Percentiles rank a stretch among this genome's conserved stretches.
Evolutionary conservation across 306 rosid species (phyloP).

Genomic region (Gleditsia sinensis): DNA sequence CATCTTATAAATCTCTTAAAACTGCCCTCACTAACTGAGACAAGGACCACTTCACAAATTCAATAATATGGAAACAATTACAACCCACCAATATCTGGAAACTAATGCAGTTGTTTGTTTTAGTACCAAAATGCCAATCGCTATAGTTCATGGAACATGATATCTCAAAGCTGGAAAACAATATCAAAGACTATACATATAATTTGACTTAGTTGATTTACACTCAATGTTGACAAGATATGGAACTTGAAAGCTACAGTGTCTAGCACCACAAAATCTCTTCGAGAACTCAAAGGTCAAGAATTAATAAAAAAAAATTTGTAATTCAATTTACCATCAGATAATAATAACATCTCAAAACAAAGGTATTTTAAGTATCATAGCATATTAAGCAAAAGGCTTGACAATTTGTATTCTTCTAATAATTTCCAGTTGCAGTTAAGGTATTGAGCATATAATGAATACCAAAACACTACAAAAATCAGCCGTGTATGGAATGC

Average conservation of each 20-base stretch:
- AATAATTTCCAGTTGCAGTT: conserved; percentile 1
- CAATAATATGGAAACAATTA: conserved; percentile 13
- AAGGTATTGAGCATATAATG: neutral
- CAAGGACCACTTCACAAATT: conserved; percentile 1
- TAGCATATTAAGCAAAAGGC: neutral
- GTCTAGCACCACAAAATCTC: neutral
- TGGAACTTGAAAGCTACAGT: neutral
- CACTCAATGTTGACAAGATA: neutral
- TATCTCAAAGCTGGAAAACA: neutral
- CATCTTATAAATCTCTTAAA: conserved; percentile 19
- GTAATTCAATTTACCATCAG: neutral
- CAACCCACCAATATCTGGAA: neutral
- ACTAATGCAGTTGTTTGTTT: neutral
- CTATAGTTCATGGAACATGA: neutral
- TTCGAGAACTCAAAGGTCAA: neutral
- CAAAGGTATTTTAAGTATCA: neutral
- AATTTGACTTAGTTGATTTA: neutral
- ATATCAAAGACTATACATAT: neutral
- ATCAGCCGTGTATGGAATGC: neutral
- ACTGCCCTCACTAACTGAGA: neutral
- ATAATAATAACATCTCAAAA: neutral
- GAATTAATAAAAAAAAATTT: neutral
- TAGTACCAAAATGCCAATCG: conserved; percentile 2
- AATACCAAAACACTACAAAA: neutral
- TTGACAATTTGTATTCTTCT: neutral